phyloP scores from a whole-genome alignment of 768 basidiomycete species.

The Rhodosporidiobolus odoratus region DNA sequence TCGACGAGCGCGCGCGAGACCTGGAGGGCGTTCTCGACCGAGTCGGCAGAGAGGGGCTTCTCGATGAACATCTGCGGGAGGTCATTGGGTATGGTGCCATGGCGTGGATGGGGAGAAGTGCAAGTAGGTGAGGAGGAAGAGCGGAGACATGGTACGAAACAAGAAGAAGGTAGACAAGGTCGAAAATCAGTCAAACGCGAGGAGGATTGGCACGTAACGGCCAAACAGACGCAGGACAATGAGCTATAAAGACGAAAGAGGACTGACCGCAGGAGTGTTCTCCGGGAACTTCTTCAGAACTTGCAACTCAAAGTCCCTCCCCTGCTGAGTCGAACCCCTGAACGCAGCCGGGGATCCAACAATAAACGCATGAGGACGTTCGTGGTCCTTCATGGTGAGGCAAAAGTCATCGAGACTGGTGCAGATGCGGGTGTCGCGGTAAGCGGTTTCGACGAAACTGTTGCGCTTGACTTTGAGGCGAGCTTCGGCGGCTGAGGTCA shows the following conservation, averaged over 20 bases:
- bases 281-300: constrained; percentile 53
- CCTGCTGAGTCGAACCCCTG: constrained; percentile 38
- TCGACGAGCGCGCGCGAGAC: constrained; percentile 36
- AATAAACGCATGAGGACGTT: constrained; percentile 40
- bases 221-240: not conserved
- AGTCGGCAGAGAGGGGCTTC: constrained; percentile 41
- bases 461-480: constrained; percentile 84
- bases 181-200: not conserved
- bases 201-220: not conserved
- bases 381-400: constrained; percentile 28
- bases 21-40: constrained; percentile 31
- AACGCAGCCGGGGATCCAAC: constrained; percentile 42
- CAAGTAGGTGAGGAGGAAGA: not conserved
- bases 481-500: constrained; percentile 67
- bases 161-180: not conserved
- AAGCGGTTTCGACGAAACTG: constrained; percentile 88
- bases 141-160: no score
- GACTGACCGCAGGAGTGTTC: constrained; percentile 33
- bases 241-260: not conserved
- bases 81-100: not conserved
- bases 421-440: constrained; percentile 80
- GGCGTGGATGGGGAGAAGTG: no score
- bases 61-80: constrained; percentile 40
- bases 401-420: constrained; percentile 47
- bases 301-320: constrained; percentile 41